phyloP scores from a whole-genome alignment of 352 stramenopile species.

The Pythium aquatile region DNA sequence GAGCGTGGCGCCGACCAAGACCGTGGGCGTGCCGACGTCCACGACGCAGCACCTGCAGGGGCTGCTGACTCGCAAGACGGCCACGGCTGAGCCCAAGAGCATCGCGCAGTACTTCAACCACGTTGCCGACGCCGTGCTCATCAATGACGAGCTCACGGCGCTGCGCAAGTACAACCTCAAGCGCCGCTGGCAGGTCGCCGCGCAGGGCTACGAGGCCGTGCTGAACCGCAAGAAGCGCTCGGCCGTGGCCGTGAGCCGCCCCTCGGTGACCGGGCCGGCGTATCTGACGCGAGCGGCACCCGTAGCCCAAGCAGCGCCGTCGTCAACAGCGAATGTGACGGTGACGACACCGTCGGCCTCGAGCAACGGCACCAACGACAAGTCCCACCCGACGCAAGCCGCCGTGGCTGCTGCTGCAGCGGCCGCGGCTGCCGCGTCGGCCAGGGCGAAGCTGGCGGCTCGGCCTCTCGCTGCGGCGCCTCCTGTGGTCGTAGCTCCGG shows the following conservation, averaged over 20 bases:
- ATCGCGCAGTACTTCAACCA: slow-evolving; percentile 72
- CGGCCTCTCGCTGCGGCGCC: slow-evolving; percentile 6
- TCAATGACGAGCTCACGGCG: slow-evolving; percentile 54
- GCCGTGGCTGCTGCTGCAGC: background rate
- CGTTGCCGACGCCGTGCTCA: slow-evolving; percentile 52
- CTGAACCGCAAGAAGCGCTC: slow-evolving; percentile 71
- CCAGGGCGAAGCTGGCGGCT: slow-evolving; percentile 8
- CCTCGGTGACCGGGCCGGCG: slow-evolving; percentile 21
- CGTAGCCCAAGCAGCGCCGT: slow-evolving; percentile 7
- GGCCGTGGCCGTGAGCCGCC: slow-evolving; percentile 19
- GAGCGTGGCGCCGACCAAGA: slow-evolving; percentile 20
- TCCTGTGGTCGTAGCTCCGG: slow-evolving; percentile 4
- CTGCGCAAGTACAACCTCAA: slow-evolving; percentile 65
- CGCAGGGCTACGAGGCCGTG: slow-evolving; percentile 73
- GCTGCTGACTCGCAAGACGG: slow-evolving; percentile 51
- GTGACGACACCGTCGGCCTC: background rate
- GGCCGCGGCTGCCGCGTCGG: background rate
- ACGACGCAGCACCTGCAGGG: slow-evolving; percentile 64
- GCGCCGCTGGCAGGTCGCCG: slow-evolving; percentile 52
- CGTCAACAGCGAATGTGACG: background rate
- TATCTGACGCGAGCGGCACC: slow-evolving; percentile 20
- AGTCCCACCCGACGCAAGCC: background rate
- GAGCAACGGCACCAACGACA: slow-evolving; percentile 1
- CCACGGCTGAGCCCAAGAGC: slow-evolving; percentile 50
- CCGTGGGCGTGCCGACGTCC: slow-evolving; percentile 28